Percentiles rank a stretch among this genome's conserved stretches.
phyloP scores from a whole-genome alignment of 192 early-diverging fungal species.

The Phlyctochytrium planicorne region DNA sequence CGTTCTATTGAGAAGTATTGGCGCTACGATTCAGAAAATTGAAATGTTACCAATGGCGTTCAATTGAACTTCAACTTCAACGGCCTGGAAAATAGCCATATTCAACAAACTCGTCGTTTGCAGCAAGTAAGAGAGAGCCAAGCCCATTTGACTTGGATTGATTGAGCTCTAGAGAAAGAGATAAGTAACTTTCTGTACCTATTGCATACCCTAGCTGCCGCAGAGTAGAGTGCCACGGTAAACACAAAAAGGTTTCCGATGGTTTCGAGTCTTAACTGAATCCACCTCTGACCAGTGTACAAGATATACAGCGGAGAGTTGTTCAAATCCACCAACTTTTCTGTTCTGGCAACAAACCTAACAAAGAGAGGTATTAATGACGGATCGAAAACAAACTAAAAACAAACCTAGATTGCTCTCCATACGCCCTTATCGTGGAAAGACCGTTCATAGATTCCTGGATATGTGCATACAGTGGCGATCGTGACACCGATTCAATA shows the following conservation, averaged over 20 bases:
- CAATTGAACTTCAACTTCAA: constrained; percentile 16
- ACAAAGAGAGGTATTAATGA: too few species aligned
- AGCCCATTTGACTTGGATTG: background rate
- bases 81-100: constrained; percentile 19
- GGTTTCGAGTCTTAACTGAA: constrained; percentile 16
- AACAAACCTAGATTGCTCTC: constrained; percentile 21
- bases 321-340: constrained; percentile 10
- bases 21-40: background rate
- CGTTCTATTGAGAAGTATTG: constrained; percentile 48
- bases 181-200: constrained; percentile 4
- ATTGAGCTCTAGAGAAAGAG: background rate
- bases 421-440: constrained; percentile 82
- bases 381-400: too few species aligned
- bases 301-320: constrained; percentile 14
- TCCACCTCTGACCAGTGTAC: constrained; percentile 21
- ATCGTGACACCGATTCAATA: constrained; percentile 30
- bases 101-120: constrained; percentile 16
- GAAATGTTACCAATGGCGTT: too few species aligned
- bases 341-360: constrained; percentile 20
- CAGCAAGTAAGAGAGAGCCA: constrained; percentile 8
- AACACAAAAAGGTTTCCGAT: constrained; percentile 20
- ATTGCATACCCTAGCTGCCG: background rate
- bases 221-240: constrained; percentile 9
- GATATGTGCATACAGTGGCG: constrained; percentile 49
- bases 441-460: constrained; percentile 70